Percentiles rank a stretch among this genome's conserved stretches.
Conservation (phyloP, 331 rosid species). For the Rhamnella rubrinervis region DNA sequence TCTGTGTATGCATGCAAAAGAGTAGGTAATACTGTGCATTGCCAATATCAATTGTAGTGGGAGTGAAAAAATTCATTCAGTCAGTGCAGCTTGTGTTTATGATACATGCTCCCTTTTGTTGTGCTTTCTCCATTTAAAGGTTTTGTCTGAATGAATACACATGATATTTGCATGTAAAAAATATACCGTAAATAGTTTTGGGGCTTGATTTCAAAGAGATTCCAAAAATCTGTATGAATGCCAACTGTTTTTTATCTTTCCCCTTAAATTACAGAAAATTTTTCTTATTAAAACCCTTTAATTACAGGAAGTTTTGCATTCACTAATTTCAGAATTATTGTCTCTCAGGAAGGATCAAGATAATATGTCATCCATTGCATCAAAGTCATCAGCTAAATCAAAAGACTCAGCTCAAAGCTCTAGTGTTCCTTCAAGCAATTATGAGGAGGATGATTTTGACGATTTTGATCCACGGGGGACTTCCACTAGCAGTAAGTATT, state of each 20-base stretch:
- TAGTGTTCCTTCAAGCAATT: conserved; percentile 35
- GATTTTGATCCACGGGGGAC: conserved; percentile 98
- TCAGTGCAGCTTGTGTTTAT: not conserved
- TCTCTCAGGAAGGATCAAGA: conserved; percentile 60
- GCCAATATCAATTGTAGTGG: not conserved
- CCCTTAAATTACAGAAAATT: not conserved
- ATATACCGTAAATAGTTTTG: too few species aligned
- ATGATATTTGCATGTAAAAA: too few species aligned
- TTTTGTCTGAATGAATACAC: not conserved
- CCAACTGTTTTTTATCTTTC: not conserved
- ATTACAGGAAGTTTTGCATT: not conserved
- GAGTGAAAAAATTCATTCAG: not conserved
- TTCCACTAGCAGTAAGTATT: conserved; percentile 63
- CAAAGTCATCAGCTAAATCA: conserved; percentile 52
- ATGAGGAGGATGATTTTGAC: conserved; percentile 62
- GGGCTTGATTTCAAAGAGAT: not conserved
- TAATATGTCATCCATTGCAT: conserved; percentile 39
- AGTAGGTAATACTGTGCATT: not conserved
- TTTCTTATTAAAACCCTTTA: not conserved
- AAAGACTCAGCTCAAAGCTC: conserved; percentile 45
- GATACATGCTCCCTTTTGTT: too few species aligned
- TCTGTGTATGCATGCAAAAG: not conserved
- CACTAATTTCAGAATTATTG: conserved; percentile 29
- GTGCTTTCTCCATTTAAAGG: not conserved
- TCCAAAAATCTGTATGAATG: not conserved